Conservation (phyloP, 306 rosid species). For the Cucurbita argyrosperma region DNA sequence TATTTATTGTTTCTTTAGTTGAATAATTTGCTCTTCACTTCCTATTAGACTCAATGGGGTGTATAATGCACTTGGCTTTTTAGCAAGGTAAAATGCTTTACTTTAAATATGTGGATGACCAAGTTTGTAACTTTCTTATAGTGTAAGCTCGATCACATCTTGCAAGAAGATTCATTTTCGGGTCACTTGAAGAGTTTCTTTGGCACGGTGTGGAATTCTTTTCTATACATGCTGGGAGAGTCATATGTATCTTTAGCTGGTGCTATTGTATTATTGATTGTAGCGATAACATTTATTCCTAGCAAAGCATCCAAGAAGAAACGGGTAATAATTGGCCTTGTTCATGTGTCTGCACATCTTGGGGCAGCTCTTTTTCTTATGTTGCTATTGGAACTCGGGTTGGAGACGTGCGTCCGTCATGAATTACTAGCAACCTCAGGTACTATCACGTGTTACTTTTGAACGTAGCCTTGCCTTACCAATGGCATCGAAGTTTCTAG, state of each 20-base stretch:
- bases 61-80: neutral
- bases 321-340: constrained; percentile 56
- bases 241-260: constrained; percentile 71
- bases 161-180: constrained; percentile 70
- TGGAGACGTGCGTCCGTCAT: constrained; percentile 76
- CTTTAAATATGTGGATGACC: constrained; percentile 16
- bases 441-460: constrained; percentile 2
- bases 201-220: constrained; percentile 73
- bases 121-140: constrained; percentile 23
- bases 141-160: constrained; percentile 85
- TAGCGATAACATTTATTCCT: constrained; percentile 71
- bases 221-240: constrained; percentile 48
- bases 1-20: neutral
- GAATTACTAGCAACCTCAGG: constrained; percentile 89
- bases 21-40: neutral
- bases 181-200: constrained; percentile 66
- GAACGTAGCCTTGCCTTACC: too few relatives aligned
- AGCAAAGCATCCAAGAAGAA: constrained; percentile 74
- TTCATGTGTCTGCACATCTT: constrained; percentile 88
- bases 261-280: constrained; percentile 47
- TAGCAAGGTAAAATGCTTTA: neutral
- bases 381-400: constrained; percentile 85
- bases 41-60: neutral
- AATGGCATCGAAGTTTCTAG: neutral
- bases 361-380: constrained; percentile 76